Evolutionary conservation across 768 basidiomycete genomes (phyloP).

Genomic region (Pleurotus cornucopiae): DNA sequence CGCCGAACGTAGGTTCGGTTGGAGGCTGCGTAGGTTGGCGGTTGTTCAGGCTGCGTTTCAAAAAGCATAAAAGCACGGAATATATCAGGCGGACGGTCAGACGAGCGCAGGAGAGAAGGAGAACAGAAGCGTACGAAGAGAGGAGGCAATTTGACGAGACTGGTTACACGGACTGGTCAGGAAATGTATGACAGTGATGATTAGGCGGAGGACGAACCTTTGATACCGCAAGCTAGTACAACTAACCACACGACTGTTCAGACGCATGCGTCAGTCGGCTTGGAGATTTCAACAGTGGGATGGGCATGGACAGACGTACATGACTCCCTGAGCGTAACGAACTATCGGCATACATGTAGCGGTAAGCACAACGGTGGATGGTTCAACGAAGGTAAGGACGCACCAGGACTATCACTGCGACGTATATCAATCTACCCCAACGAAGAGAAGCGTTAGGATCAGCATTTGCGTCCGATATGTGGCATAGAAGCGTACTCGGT

Average conservation of each 20-base stretch:
- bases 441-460: neutral
- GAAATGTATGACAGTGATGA: neutral
- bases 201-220: neutral
- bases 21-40: too few relatives aligned
- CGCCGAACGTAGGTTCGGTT: too few relatives aligned
- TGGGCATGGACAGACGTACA: neutral
- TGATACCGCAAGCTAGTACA: neutral
- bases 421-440: neutral
- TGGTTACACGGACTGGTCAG: neutral
- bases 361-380: neutral
- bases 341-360: neutral
- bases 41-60: too few relatives aligned
- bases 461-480: neutral
- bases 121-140: neutral
- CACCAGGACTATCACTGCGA: neutral
- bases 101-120: neutral
- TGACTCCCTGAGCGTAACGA: neutral
- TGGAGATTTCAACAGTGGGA: neutral
- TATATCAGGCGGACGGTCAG: too few relatives aligned
- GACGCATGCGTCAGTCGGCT: neutral
- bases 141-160: constrained; percentile 8
- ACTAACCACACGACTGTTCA: constrained; percentile 2
- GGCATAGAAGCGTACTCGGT: neutral
- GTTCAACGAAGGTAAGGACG: neutral
- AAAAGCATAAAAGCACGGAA: too few relatives aligned